Evolutionary conservation across 805 yeast species (phyloP).

Genomic region (Vanderwaltozyma yarrowii): DNA sequence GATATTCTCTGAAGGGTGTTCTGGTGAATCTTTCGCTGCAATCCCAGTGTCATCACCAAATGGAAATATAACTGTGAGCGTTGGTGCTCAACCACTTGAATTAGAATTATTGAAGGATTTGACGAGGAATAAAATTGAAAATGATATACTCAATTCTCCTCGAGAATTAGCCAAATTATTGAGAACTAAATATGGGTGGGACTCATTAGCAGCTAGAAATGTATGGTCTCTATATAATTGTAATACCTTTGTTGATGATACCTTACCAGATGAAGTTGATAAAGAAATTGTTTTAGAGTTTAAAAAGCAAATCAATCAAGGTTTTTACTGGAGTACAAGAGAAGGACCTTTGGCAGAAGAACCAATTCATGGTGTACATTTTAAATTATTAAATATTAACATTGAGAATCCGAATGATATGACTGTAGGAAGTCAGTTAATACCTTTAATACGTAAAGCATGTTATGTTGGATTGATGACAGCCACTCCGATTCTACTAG

Average conservation of each 20-base stretch:
- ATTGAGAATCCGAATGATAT: constrained; percentile 40
- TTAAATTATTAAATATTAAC: constrained; percentile 50
- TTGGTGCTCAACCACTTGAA: constrained; percentile 68
- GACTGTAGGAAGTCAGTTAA: constrained; percentile 50
- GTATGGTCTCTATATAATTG: constrained; percentile 74
- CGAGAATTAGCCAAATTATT: constrained; percentile 45
- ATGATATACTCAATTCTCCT: constrained; percentile 32
- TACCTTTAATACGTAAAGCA: constrained; percentile 76
- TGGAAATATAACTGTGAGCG: constrained; percentile 44
- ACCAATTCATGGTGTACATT: constrained; percentile 57
- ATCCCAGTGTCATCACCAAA: constrained; percentile 52
- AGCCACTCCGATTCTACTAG: constrained; percentile 70
- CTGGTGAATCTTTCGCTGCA: constrained; percentile 54
- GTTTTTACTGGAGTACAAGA: constrained; percentile 71
- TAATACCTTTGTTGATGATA: constrained; percentile 56
- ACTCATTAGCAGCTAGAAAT: constrained; percentile 70
- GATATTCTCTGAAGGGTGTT: constrained; percentile 67
- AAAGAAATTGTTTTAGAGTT: constrained; percentile 35
- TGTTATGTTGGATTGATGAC: constrained; percentile 72
- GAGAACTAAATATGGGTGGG: constrained; percentile 62
- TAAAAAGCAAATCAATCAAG: constrained; percentile 54
- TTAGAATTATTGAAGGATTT: constrained; percentile 35
- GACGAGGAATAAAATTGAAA: constrained; percentile 31
- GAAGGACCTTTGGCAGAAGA: constrained; percentile 95
- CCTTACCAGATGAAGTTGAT: constrained; percentile 61